Percentiles rank a stretch among this genome's conserved stretches.
Conservation (phyloP, 2,329 filamentous ascomycete species). For the Aureobasidium namibiae region DNA sequence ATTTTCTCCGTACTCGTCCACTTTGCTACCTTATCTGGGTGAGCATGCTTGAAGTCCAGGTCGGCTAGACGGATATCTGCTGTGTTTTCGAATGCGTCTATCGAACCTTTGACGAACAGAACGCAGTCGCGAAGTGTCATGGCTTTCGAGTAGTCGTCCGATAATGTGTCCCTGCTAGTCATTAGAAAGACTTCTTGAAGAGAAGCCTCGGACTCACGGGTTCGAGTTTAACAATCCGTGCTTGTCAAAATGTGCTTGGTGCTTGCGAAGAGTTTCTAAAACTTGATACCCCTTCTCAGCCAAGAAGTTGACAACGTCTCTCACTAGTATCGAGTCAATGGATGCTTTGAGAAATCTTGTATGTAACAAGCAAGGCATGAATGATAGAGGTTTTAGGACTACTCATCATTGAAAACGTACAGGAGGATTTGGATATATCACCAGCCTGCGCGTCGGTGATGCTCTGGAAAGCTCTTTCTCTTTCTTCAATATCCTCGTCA, state of each 20-base stretch:
- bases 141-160: slow-evolving; percentile 28
- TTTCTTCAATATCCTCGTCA: slow-evolving; percentile 20
- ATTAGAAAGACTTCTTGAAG: background rate
- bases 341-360: background rate
- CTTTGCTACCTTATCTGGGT: slow-evolving; percentile 30
- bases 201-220: background rate
- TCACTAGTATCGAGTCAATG: background rate
- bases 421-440: background rate
- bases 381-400: background rate
- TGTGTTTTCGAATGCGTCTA: slow-evolving; percentile 15
- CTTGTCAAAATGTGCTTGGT: slow-evolving; percentile 32
- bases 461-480: slow-evolving; percentile 18
- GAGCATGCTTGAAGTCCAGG: slow-evolving; percentile 36
- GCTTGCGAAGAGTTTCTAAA: slow-evolving; percentile 28
- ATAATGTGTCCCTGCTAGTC: slow-evolving; percentile 16
- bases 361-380: background rate
- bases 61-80: slow-evolving; percentile 38
- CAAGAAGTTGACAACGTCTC: slow-evolving; percentile 21
- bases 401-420: background rate
- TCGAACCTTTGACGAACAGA: slow-evolving; percentile 30
- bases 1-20: slow-evolving; percentile 35
- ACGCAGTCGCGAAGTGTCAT: slow-evolving; percentile 43
- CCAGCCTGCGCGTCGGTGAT: slow-evolving; percentile 17
- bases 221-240: slow-evolving; percentile 24
- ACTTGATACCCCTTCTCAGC: slow-evolving; percentile 26